These are phyloP conservation scores for Tricholoma hemisulphureum DNA, from an alignment of 768 basidiomycete species.

Conservation along the genomic window DNA sequence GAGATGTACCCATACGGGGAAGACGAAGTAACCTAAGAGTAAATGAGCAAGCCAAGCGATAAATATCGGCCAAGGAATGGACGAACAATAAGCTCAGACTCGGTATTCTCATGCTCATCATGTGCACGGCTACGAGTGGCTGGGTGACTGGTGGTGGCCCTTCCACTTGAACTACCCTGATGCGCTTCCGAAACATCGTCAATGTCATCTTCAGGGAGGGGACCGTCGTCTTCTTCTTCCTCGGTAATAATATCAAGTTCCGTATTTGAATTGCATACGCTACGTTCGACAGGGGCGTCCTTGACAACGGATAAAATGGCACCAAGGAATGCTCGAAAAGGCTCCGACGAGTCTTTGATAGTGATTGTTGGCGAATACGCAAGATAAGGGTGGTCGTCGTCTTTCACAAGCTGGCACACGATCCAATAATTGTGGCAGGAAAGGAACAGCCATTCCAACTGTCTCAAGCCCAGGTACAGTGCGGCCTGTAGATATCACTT, in stretches of 20 bases:
- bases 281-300: slow-evolving; percentile 10
- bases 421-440: slow-evolving; percentile 7
- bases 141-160: too few relatives aligned
- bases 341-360: slow-evolving; percentile 16
- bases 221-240: slow-evolving; percentile 18
- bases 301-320: slow-evolving; percentile 18
- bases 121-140: too few relatives aligned
- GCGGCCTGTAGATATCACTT: not conserved
- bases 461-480: not conserved
- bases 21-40: not conserved
- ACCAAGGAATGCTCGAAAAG: slow-evolving; percentile 19
- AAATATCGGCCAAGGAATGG: too few relatives aligned
- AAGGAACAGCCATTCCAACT: not conserved
- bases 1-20: not conserved
- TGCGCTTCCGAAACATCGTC: slow-evolving; percentile 16
- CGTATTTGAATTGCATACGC: slow-evolving; percentile 12
- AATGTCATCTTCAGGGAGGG: slow-evolving; percentile 17
- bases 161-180: slow-evolving; percentile 12
- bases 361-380: slow-evolving; percentile 19
- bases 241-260: slow-evolving; percentile 17
- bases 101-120: too few relatives aligned
- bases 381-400: not conserved
- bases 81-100: too few relatives aligned
- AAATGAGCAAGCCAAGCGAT: not conserved
- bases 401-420: not conserved